phyloP scores from a whole-genome alignment of 345 rosid species.

The Hypericum perforatum region DNA sequence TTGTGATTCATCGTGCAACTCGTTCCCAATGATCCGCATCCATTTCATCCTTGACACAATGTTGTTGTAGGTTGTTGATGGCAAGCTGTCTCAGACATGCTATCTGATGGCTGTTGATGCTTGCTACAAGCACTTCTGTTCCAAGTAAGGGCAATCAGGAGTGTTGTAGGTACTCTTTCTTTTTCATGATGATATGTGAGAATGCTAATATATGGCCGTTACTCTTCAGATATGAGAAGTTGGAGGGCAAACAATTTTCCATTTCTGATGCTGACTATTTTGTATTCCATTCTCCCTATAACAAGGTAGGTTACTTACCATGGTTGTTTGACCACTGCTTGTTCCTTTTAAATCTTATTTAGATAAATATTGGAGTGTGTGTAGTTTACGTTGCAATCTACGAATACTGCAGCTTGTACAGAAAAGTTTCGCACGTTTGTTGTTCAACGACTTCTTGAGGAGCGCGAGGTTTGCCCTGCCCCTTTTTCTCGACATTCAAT shows the following conservation, averaged over 20 bases:
- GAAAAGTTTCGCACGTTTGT: slow-evolving; percentile 91
- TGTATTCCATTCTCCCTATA: slow-evolving; percentile 97
- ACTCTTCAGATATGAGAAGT: slow-evolving; percentile 64
- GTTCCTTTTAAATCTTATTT: background rate
- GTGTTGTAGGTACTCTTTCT: background rate
- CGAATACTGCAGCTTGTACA: slow-evolving; percentile 80
- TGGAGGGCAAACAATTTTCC: slow-evolving; percentile 74
- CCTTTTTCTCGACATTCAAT: background rate
- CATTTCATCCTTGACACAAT: background rate
- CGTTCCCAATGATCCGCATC: too few species aligned
- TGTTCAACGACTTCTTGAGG: slow-evolving; percentile 71
- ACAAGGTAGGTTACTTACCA: slow-evolving; percentile 49
- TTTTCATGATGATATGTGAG: slow-evolving; percentile 4
- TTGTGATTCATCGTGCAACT: too few species aligned
- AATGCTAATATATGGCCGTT: slow-evolving; percentile 4
- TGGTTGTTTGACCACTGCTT: background rate
- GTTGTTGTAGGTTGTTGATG: slow-evolving; percentile 84
- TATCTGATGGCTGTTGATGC: slow-evolving; percentile 95
- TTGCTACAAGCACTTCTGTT: slow-evolving; percentile 74
- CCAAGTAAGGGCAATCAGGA: slow-evolving; percentile 45
- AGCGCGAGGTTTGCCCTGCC: slow-evolving; percentile 56
- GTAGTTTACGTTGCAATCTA: slow-evolving; percentile 9
- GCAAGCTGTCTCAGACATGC: slow-evolving; percentile 98
- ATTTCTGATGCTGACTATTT: slow-evolving; percentile 65
- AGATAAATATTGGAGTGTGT: background rate